phyloP scores from a whole-genome alignment of 805 yeast genomes.

The Wickerhamomyces xylosicus region DNA sequence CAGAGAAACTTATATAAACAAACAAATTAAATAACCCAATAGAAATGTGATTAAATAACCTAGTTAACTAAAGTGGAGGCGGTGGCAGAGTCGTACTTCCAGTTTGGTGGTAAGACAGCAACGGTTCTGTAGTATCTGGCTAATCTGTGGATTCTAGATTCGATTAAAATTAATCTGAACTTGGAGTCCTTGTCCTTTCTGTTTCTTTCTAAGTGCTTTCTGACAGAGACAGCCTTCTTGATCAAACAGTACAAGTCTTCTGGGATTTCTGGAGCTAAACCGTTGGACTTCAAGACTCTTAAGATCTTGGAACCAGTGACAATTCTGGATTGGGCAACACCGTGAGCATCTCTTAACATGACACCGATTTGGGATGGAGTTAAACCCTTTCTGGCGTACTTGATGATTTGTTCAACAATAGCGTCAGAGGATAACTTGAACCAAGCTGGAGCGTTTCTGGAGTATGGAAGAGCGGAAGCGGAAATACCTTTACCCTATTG shows the following conservation, averaged over 20 bases:
- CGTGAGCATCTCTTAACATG: conserved; percentile 98
- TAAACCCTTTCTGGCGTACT: conserved; percentile 99
- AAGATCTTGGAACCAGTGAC: conserved; percentile 99
- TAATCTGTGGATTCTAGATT: conserved; percentile 99
- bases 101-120: conserved; percentile 98
- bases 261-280: conserved; percentile 99
- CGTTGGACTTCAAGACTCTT: conserved; percentile 98
- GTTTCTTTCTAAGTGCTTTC: conserved; percentile 99
- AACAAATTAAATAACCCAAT: conserved; percentile 10
- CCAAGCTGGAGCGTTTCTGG: conserved; percentile 99
- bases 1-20: conserved; percentile 8
- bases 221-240: conserved; percentile 99
- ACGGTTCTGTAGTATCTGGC: conserved; percentile 99
- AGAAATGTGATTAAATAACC: conserved; percentile 22
- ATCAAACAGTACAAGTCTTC: conserved; percentile 98
- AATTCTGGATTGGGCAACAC: conserved; percentile 95
- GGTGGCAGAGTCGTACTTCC: conserved; percentile 99
- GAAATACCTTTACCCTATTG: conserved; percentile 97
- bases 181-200: conserved; percentile 99
- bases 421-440: conserved; percentile 94
- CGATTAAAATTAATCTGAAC: conserved; percentile 99
- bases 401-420: conserved; percentile 95
- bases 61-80: conserved; percentile 99
- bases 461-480: conserved; percentile 97
- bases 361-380: conserved; percentile 99